A percentile compares a stretch with the other conserved stretches of the same genome.
phyloP scores from a whole-genome alignment of 1,284 basidiomycete genomes.

The Chalciporus sp. region DNA sequence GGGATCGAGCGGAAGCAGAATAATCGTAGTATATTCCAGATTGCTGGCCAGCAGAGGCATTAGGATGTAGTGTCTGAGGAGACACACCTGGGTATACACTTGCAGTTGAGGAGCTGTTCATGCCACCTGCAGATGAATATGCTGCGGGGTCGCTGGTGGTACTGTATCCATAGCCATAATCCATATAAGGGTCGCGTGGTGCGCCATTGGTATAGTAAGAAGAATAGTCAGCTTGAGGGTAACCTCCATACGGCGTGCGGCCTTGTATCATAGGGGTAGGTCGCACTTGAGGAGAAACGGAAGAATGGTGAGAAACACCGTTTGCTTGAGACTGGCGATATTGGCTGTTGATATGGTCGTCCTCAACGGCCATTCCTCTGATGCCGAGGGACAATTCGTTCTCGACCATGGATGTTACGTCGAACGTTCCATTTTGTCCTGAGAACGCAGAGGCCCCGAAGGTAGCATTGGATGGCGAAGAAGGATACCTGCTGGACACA shows the following conservation, averaged over 20 bases:
- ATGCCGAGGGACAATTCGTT: constrained; percentile 59
- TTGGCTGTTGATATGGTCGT: constrained; percentile 47
- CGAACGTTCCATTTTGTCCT: constrained; percentile 43
- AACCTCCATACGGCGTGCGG: constrained; percentile 51
- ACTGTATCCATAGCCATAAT: constrained; percentile 59
- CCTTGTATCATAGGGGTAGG: constrained; percentile 46
- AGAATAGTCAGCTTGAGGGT: constrained; percentile 57
- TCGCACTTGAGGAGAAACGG: constrained; percentile 38
- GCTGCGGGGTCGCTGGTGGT: constrained; percentile 50
- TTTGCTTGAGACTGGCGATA: constrained; percentile 34
- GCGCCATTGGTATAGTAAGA: constrained; percentile 54
- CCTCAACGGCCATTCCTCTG: constrained; percentile 70
- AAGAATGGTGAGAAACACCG: constrained; percentile 21
- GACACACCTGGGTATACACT: constrained; percentile 51
- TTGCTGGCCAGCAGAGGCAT: constrained; percentile 49
- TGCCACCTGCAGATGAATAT: constrained; percentile 48
- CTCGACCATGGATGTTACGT: constrained; percentile 48
- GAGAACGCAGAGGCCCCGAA: constrained; percentile 39
- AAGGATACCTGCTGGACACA: constrained; percentile 43
- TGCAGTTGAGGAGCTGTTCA: constrained; percentile 44
- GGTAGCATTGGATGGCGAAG: constrained; percentile 46
- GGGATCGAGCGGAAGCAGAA: constrained; percentile 45
- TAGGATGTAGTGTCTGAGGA: constrained; percentile 48
- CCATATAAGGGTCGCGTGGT: constrained; percentile 48
- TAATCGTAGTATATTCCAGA: constrained; percentile 65